Evolutionary conservation across 2,329 filamentous ascomycete species (phyloP).

Genomic region (Samsoniella hepiali): DNA sequence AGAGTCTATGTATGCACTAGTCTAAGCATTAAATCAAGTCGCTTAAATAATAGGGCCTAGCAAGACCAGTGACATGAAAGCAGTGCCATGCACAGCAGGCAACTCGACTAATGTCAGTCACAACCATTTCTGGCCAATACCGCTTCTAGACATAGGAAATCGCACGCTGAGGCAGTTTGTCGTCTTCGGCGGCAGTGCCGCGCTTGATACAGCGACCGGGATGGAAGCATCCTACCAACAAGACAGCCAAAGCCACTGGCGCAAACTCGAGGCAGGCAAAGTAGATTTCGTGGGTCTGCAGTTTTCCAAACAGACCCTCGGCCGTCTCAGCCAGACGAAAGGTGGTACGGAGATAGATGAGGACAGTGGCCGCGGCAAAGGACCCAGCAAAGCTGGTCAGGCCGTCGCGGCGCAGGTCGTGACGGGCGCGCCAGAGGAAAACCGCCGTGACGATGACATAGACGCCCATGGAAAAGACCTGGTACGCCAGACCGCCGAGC

Average conservation of each 20-base stretch:
- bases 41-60: neutral
- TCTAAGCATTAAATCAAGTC: neutral
- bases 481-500: slow-evolving; percentile 52
- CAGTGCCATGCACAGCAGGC: neutral
- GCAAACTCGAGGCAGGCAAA: slow-evolving; percentile 54
- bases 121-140: neutral
- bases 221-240: slow-evolving; percentile 43
- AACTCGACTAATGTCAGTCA: neutral
- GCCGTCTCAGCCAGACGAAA: slow-evolving; percentile 55
- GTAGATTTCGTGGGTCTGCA: slow-evolving; percentile 49
- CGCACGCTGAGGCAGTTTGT: slow-evolving; percentile 1
- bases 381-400: slow-evolving; percentile 40
- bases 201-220: slow-evolving; percentile 36
- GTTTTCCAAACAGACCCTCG: slow-evolving; percentile 42
- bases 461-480: slow-evolving; percentile 49
- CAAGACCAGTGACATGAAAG: neutral
- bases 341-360: slow-evolving; percentile 51
- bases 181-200: neutral
- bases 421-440: slow-evolving; percentile 39
- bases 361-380: slow-evolving; percentile 42
- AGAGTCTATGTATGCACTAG: neutral
- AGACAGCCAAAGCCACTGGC: slow-evolving; percentile 49
- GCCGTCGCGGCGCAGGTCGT: slow-evolving; percentile 28
- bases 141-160: neutral
- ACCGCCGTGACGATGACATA: slow-evolving; percentile 43